These are phyloP conservation scores for Candida endomychidarum DNA, from an alignment of 805 yeast genomes.

Conservation along the genomic window DNA sequence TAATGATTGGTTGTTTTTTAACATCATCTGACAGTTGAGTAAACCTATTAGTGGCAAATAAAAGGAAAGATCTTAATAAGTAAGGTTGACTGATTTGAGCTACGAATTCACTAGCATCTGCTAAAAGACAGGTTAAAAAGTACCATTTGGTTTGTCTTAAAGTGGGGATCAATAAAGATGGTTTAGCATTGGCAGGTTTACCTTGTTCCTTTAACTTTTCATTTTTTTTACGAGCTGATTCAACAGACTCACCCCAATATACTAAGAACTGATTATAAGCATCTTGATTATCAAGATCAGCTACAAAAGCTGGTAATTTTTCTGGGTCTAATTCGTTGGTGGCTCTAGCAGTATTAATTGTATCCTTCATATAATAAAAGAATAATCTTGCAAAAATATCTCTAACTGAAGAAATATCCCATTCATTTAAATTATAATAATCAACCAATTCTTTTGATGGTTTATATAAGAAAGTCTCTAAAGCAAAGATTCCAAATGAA, in stretches of 20 bases:
- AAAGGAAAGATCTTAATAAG: slow-evolving; percentile 15
- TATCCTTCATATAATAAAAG: slow-evolving; percentile 11
- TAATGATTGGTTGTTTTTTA: slow-evolving; percentile 22
- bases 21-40: slow-evolving; percentile 2
- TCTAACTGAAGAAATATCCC: slow-evolving; percentile 23
- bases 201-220: slow-evolving; percentile 13
- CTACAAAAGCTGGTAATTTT: slow-evolving; percentile 62
- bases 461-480: slow-evolving; percentile 19
- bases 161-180: slow-evolving; percentile 13
- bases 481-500: slow-evolving; percentile 16
- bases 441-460: slow-evolving; percentile 23
- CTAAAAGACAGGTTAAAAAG: slow-evolving; percentile 8
- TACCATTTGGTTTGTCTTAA: slow-evolving; percentile 2
- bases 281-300: slow-evolving; percentile 16
- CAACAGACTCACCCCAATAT: slow-evolving; percentile 23
- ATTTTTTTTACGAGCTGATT: slow-evolving; percentile 14
- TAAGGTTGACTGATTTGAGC: slow-evolving; percentile 17
- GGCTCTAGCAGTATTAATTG: slow-evolving; percentile 8
- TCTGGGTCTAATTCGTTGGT: slow-evolving; percentile 20
- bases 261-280: slow-evolving; percentile 21
- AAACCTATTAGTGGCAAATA: slow-evolving; percentile 14
- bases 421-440: slow-evolving; percentile 24
- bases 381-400: slow-evolving; percentile 18
- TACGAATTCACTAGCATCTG: slow-evolving; percentile 14
- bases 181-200: slow-evolving; percentile 16